Evolutionary conservation across 306 rosid genomes (phyloP).

Genomic region (Biancaea sappan): DNA sequence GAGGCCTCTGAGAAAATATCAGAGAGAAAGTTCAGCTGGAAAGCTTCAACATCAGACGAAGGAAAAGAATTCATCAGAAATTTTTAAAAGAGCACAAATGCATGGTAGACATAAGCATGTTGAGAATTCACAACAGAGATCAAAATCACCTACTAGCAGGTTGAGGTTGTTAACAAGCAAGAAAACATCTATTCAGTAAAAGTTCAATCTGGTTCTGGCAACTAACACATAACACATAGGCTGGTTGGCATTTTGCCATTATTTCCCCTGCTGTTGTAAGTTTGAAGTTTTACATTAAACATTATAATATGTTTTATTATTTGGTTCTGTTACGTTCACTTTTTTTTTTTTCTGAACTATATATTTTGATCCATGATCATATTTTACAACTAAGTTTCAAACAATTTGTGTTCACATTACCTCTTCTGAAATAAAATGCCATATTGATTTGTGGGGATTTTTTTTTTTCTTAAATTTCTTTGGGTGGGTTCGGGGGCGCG

Average conservation of each 20-base stretch:
- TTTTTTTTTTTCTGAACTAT: neutral
- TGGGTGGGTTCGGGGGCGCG: neutral
- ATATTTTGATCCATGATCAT: neutral
- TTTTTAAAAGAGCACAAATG: slow-evolving; percentile 30
- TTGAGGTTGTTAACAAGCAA: slow-evolving; percentile 33
- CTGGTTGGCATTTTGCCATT: slow-evolving; percentile 36
- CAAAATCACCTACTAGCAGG: slow-evolving; percentile 35
- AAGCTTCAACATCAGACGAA: slow-evolving; percentile 17
- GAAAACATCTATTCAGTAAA: slow-evolving; percentile 32
- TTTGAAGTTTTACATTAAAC: slow-evolving; percentile 21
- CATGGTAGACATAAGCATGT: slow-evolving; percentile 25
- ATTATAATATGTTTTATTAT: neutral
- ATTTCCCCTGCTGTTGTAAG: slow-evolving; percentile 15
- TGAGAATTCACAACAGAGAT: slow-evolving; percentile 21
- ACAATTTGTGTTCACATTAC: neutral
- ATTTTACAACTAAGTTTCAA: neutral
- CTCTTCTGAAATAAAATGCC: neutral
- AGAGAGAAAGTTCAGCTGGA: slow-evolving; percentile 33
- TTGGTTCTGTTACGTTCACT: neutral
- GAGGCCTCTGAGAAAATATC: slow-evolving; percentile 37
- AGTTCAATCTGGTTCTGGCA: slow-evolving; percentile 22
- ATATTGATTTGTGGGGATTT: neutral
- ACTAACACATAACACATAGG: slow-evolving; percentile 4
- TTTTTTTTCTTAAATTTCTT: no score
- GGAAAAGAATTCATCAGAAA: slow-evolving; percentile 18